Base-by-base conservation (phyloP, 2,329 filamentous ascomycete genomes). In the Nectriaceae sp. region DNA sequence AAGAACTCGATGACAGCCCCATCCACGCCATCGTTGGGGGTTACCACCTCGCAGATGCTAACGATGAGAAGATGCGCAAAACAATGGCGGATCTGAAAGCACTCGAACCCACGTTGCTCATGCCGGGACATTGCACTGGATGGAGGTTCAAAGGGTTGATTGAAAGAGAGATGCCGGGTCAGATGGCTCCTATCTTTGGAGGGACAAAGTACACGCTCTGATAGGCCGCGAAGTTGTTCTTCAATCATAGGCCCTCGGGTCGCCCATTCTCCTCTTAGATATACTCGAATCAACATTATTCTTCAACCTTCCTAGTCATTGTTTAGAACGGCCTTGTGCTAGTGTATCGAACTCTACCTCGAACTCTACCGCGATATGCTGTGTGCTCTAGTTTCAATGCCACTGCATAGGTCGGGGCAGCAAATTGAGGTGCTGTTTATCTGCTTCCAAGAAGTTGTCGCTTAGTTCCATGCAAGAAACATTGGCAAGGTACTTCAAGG, bases 61-160 rank as follows among this genome's bases (percentile, higher is more conserved):
- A 75, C 5, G 57, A 70, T 4, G 61, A 67, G 4, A 73, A 75
- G 44, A 62, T 79, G 46, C 57, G 73, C 35, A 65, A 63, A 16
- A 78, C 77, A 0, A 65, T 82, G 2, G 56, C 61, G n/a, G 78
- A 79, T 44, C 61, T 82, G 19, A 74, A 75, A 54, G 65, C 53
- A 1, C 56, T 81, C 3, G 67, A 73, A 43, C 75, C 77, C 0
- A 72, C 71, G 11, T 65, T 82, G 0, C 57, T 82, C 3, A 68
- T 82, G 59, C 77, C 79, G 0, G 79, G 78, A 1, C 79, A 82
- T 59, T 82, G 78, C 54, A 76, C 78, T 0, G 78, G 78, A 5
- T 83, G 78, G 77, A 68, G 76, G 52, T 78, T 76, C 29, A 80
- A 80, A 59, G 74, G 74, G 53, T 70, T 70, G 37, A 78, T 80